phyloP scores from a whole-genome alignment of 345 rosid species.

The Euphorbia lathyris region DNA sequence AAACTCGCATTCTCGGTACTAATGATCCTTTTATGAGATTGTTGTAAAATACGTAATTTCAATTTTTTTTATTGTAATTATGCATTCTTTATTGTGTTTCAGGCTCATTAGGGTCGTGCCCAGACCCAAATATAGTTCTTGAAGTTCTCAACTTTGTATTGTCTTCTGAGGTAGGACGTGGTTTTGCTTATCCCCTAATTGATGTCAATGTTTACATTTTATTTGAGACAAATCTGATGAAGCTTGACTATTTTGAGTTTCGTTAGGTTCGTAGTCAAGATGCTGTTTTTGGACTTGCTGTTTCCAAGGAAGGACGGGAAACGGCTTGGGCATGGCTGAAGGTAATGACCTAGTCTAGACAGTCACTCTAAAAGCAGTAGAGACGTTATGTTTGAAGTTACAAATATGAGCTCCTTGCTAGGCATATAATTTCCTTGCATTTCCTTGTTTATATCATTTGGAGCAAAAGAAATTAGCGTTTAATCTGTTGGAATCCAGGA shows the following conservation, averaged over 20 bases:
- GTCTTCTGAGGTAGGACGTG: slow-evolving; percentile 63
- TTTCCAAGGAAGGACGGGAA: slow-evolving; percentile 84
- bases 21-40: not conserved
- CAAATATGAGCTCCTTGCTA: not conserved
- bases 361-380: not conserved
- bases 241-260: not conserved
- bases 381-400: not conserved
- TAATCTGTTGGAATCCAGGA: slow-evolving; percentile 35
- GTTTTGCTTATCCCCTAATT: not conserved
- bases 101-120: slow-evolving; percentile 78
- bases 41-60: not conserved
- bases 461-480: not conserved
- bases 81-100: slow-evolving; percentile 10
- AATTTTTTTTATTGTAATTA: slow-evolving; percentile 6
- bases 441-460: not conserved
- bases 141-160: slow-evolving; percentile 73
- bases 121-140: slow-evolving; percentile 52
- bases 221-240: not conserved
- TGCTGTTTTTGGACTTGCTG: slow-evolving; percentile 68
- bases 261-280: slow-evolving; percentile 87
- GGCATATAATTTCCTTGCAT: not conserved
- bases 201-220: not conserved
- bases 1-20: slow-evolving; percentile 82
- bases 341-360: slow-evolving; percentile 34
- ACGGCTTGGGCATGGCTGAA: slow-evolving; percentile 89